Evolutionary conservation across 2,329 filamentous ascomycete species (phyloP).

Genomic region (Xylogone sp.): DNA sequence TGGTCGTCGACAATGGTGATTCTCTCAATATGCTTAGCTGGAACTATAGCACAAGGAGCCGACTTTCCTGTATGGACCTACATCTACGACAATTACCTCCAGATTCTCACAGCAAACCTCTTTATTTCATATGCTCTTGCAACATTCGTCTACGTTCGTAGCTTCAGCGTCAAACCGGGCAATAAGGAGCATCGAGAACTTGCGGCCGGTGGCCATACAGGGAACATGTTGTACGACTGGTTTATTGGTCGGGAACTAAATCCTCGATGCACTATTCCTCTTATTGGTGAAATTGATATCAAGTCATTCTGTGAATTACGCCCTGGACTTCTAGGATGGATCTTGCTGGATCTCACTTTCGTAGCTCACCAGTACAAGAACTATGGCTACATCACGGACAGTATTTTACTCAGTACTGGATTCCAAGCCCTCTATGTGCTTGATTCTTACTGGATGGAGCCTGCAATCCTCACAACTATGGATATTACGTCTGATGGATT

Average conservation of each 20-base stretch:
- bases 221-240: slow-evolving; percentile 91
- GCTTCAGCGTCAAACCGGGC: slow-evolving; percentile 75
- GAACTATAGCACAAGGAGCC: slow-evolving; percentile 72
- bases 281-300: slow-evolving; percentile 84
- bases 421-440: slow-evolving; percentile 82
- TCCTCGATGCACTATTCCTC: slow-evolving; percentile 72
- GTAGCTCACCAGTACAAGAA: slow-evolving; percentile 84
- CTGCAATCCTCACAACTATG: slow-evolving; percentile 87
- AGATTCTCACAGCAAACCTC: slow-evolving; percentile 79
- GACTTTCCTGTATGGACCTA: slow-evolving; percentile 89
- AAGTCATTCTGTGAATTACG: slow-evolving; percentile 87
- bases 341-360: slow-evolving; percentile 79
- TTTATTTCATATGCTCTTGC: slow-evolving; percentile 71
- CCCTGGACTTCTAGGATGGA: slow-evolving; percentile 88
- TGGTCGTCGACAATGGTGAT: slow-evolving; percentile 73
- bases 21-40: slow-evolving; percentile 66
- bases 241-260: slow-evolving; percentile 96
- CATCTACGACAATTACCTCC: slow-evolving; percentile 85
- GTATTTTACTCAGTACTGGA: slow-evolving; percentile 72
- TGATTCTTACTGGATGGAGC: slow-evolving; percentile 83
- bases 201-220: slow-evolving; percentile 74
- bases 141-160: slow-evolving; percentile 75
- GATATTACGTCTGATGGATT: slow-evolving; percentile 93
- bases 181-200: slow-evolving; percentile 73
- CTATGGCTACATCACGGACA: slow-evolving; percentile 80